phyloP scores from a whole-genome alignment of 2,329 filamentous ascomycete genomes.

The Pyrenophora tritici-repentis region DNA sequence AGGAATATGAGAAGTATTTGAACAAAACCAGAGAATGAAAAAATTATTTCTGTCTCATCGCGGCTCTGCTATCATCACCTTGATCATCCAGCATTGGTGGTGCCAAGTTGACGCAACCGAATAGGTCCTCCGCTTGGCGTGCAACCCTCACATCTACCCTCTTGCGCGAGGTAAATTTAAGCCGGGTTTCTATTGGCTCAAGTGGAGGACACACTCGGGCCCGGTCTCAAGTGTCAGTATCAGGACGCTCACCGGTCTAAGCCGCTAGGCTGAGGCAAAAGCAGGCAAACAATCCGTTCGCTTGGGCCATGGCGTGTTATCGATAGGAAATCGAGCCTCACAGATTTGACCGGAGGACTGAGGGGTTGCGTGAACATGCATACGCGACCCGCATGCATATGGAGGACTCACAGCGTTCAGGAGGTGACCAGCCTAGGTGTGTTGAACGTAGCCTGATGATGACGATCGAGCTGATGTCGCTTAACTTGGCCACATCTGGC shows the following conservation, averaged over 20 bases:
- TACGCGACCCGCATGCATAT: constrained; percentile 16
- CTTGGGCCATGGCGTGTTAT: constrained; percentile 4
- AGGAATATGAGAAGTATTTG: constrained; percentile 18
- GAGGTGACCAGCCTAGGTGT: constrained; percentile 3
- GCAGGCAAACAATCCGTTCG: constrained; percentile 20
- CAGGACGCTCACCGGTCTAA: constrained; percentile 25
- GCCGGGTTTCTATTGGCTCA: constrained; percentile 18
- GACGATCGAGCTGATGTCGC: constrained; percentile 1
- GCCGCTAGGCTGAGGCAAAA: constrained; percentile 20
- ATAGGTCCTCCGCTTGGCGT: constrained; percentile 11
- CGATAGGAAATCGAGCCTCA: constrained; percentile 16
- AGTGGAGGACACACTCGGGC: constrained; percentile 18
- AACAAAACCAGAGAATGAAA: constrained; percentile 19
- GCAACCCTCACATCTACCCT: constrained; percentile 7
- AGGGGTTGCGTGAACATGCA: constrained; percentile 11
- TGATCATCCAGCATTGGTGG: constrained; percentile 13
- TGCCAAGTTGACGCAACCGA: constrained; percentile 18
- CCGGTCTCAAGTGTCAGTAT: constrained; percentile 17
- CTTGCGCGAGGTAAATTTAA: constrained; percentile 5
- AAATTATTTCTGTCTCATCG: constrained; percentile 8
- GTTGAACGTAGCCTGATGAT: constrained; percentile 15
- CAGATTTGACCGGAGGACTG: constrained; percentile 22
- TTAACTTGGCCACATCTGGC: constrained; percentile 10
- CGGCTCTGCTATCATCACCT: constrained; percentile 3
- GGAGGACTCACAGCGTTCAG: constrained; percentile 11